Percentiles rank a stretch among this genome's conserved stretches.
Evolutionary conservation across 2,329 filamentous ascomycete species (phyloP).

Genomic region (Xylaria sp.): DNA sequence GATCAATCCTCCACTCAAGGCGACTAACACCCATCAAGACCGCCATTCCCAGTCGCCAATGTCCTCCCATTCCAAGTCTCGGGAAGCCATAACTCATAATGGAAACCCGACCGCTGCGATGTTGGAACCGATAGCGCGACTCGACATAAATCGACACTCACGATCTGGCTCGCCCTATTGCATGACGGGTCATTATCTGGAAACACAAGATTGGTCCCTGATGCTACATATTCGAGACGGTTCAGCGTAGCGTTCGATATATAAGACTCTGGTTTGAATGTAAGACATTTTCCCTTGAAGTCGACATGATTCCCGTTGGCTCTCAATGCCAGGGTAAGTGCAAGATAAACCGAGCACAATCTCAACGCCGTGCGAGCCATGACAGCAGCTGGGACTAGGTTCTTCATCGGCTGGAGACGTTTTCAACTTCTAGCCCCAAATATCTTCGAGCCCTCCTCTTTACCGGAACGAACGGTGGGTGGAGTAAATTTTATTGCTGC

Average conservation of each 20-base stretch:
- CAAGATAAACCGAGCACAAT: background rate
- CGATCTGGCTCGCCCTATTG: conserved; percentile 33
- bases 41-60: conserved; percentile 61
- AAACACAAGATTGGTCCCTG: conserved; percentile 38
- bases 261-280: conserved; percentile 31
- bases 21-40: conserved; percentile 55
- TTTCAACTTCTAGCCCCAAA: background rate
- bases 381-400: background rate
- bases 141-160: conserved; percentile 46
- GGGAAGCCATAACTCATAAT: conserved; percentile 60
- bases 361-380: conserved; percentile 12
- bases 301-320: background rate
- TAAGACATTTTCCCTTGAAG: conserved; percentile 34
- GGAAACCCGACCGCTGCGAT: conserved; percentile 56
- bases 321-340: conserved; percentile 4
- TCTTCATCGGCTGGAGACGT: background rate
- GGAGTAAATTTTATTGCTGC: too few species aligned
- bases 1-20: background rate
- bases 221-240: conserved; percentile 38
- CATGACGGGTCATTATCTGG: conserved; percentile 42
- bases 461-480: too few species aligned
- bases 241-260: conserved; percentile 35
- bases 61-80: conserved; percentile 59
- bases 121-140: conserved; percentile 46
- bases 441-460: background rate